A percentile compares a stretch with the other conserved stretches of the same genome.
Evolutionary conservation across 2,329 filamentous ascomycete species (phyloP).

Genomic region (Epichloe festucae): DNA sequence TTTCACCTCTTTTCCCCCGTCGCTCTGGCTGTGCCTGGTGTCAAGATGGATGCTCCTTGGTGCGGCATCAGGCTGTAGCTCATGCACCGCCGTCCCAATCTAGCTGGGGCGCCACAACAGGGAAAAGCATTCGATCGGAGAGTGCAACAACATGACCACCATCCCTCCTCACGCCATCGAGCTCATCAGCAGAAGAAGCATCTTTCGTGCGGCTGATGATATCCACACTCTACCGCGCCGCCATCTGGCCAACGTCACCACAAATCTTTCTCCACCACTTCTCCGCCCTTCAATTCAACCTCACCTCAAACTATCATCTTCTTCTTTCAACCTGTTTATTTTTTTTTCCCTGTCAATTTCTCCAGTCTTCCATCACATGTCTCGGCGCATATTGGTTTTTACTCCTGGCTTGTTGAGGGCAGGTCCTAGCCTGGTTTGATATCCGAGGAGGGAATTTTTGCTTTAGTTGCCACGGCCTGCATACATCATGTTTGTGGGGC

Average conservation of each 20-base stretch:
- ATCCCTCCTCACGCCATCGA: background rate
- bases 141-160: background rate
- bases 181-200: background rate
- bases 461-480: background rate
- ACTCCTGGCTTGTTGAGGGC: background rate
- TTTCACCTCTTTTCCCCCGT: background rate
- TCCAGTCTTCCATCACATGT: constrained; percentile 1
- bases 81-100: background rate
- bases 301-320: background rate
- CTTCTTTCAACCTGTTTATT: background rate
- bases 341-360: background rate
- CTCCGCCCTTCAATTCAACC: background rate
- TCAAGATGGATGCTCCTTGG: background rate
- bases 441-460: constrained; percentile 2
- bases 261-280: background rate
- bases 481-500: background rate
- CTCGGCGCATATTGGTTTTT: constrained; percentile 1
- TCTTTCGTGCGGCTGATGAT: background rate
- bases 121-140: background rate
- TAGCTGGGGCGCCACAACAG: background rate
- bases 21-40: background rate
- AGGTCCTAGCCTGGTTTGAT: constrained; percentile 5
- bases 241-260: background rate
- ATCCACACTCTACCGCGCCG: background rate
- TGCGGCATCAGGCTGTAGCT: background rate